Base-by-base conservation (phyloP, 1,139 yeast genomes). In the Candida frijolesensis region DNA sequence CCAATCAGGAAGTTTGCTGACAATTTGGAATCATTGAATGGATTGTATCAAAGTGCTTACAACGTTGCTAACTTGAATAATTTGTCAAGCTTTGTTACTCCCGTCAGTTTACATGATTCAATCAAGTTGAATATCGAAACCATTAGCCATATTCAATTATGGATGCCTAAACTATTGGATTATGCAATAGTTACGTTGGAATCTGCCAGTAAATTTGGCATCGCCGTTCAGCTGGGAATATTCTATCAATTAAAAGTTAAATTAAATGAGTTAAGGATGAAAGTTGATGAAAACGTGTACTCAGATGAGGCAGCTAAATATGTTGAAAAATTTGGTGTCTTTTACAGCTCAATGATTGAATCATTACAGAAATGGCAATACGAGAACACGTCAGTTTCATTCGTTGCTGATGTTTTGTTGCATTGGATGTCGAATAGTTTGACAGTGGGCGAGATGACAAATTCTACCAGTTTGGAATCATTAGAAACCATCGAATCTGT, bases 111-210 rank as follows among this genome's bases (percentile, higher is more conserved):
- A 1, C 46, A 57, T 9, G 57, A 51, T 2, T 65, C 74, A 0
- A 49, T 60, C 8, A 52, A 55, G 6, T 42, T 49, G 14, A 68
- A 63, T 46, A 45, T 71, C 44, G 49, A 47, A 1, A 50, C 50
- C 11, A 62, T 69, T 32, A 54, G 53, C 18, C 45, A 47, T 9
- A 46, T 64, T 4, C 19, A 66, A 18, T 50, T 57, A 11, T 80
- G 83, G 81, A 57, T 84, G 18, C 84, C 86, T 37, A 68, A 66
- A 30, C 56, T 85, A 8, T 51, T 84, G 30, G 82, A 78, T 29
- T 82, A 77, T 62, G 80, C 84, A 1, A 61, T 69, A 16, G 63
- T 72, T 8, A 63, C 76, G 5, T 42, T 63, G 3, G 63, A 59
- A 9, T 55, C 67, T 6, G 50, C 58, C 8, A 50, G 55, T 3